phyloP scores from a whole-genome alignment of 108 stramenopile genomes.

The Cylindrotheca fusiformis region DNA sequence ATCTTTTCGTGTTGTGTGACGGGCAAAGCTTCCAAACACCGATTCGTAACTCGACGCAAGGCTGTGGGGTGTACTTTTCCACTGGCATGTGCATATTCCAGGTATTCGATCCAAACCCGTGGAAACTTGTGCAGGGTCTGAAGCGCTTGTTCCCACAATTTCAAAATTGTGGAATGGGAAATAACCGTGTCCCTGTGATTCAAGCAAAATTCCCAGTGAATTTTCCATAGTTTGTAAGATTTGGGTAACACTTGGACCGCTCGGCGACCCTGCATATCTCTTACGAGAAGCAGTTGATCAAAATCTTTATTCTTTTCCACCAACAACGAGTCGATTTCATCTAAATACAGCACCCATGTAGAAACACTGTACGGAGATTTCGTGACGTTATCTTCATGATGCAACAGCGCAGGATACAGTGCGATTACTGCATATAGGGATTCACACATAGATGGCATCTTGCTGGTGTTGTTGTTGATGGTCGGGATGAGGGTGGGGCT shows the following conservation, averaged over 20 bases:
- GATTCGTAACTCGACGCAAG: conserved; percentile 82
- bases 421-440: conserved; percentile 9
- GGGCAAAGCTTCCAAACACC: conserved; percentile 90
- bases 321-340: conserved; percentile 61
- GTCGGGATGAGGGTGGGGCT: no score
- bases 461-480: no score
- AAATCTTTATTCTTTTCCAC: conserved; percentile 7
- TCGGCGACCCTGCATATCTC: conserved; percentile 61
- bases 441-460: background rate
- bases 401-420: conserved; percentile 2
- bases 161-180: conserved; percentile 2
- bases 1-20: conserved; percentile 90
- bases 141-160: conserved; percentile 77
- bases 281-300: conserved; percentile 10
- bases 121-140: conserved; percentile 91
- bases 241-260: conserved; percentile 86
- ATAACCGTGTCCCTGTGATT: background rate
- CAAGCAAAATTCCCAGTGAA: conserved; percentile 67
- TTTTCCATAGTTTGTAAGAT: conserved; percentile 96
- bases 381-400: conserved; percentile 36
- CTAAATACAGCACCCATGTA: conserved; percentile 81
- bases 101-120: conserved; percentile 88
- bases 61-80: conserved; percentile 32
- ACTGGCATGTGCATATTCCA: conserved; percentile 33
- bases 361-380: conserved; percentile 76